These are phyloP conservation scores for Boletus chippewaensis DNA, from an alignment of 1,284 basidiomycete species.

Conservation along the genomic window DNA sequence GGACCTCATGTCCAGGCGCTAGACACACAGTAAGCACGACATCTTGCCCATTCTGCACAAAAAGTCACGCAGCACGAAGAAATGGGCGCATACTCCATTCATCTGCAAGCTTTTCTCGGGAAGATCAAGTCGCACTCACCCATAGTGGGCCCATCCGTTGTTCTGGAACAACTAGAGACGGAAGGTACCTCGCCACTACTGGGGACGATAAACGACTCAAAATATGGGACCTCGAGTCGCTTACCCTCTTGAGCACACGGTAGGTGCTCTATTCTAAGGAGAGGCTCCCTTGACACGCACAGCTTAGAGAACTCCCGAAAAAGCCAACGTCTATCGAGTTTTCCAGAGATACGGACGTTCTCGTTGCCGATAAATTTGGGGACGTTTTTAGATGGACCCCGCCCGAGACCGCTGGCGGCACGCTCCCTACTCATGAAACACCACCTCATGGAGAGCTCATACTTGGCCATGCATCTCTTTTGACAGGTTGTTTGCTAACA, in stretches of 20 bases:
- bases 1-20: constrained; percentile 59
- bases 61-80: constrained; percentile 33
- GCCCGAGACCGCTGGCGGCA: constrained; percentile 30
- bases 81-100: constrained; percentile 49
- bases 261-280: constrained; percentile 23
- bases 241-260: constrained; percentile 59
- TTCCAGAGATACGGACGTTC: constrained; percentile 50
- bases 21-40: constrained; percentile 39
- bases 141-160: constrained; percentile 58
- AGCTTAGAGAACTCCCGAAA: constrained; percentile 65
- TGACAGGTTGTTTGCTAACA: constrained; percentile 68
- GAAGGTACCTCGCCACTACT: constrained; percentile 52
- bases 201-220: constrained; percentile 78
- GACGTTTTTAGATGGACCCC: constrained; percentile 67
- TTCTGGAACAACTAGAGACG: constrained; percentile 45
- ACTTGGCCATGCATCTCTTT: constrained; percentile 80
- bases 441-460: constrained; percentile 69
- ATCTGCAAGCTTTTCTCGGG: constrained; percentile 32
- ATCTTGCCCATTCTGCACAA: background rate
- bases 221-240: constrained; percentile 58
- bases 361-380: constrained; percentile 82
- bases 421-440: constrained; percentile 60
- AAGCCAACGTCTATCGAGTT: constrained; percentile 62
- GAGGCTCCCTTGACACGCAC: constrained; percentile 10
- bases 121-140: constrained; percentile 32